Base-by-base conservation (phyloP, 169 alveolate genomes). In the Plasmodium coatneyi region DNA sequence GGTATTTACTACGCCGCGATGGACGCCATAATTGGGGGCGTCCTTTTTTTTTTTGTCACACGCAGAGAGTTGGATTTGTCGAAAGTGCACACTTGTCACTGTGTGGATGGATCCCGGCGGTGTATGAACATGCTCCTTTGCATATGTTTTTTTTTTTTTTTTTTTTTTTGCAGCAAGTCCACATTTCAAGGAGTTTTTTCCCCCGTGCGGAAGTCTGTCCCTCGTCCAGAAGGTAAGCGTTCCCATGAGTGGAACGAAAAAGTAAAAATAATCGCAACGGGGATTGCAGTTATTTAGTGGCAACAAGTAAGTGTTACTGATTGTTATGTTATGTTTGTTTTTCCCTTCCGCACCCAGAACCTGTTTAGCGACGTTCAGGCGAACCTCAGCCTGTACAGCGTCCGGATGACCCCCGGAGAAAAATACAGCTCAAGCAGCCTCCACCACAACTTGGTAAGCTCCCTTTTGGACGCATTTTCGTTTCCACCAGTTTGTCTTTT, bases 401-500 rank as follows among this genome's bases (percentile, higher is more conserved):
- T 84, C 49, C 34, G 74, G 25, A 84, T 84, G 19, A 32, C 10
- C 5, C 82, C 84, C 19, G 5, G 41, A 39, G 84, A 72, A 66
- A 19, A 30, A 34, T 74, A 32, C 66, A 46, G 46, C 7, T 71
- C 83, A 9, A 9, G 39, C 66, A 84, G 84, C 25, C 41, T 71
- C 66, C 41, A 84, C 30, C 78, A 49, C 22, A 46, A 41, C 22
- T 84, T 84, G 81, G 92, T 84, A 84, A 49, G 39, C 36, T 66
- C 14, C 41, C 30, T 22, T 22, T 66, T 5, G 19, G n/a, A 66
- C n/a, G 30, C 14, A 19, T 9, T 5, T 66, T 22, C 0, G 0
- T 66, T 10, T 22, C 76, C 76, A 66, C 76, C 25, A 25, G 19
- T 66, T 66, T 66, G 36, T 22, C 36, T 16, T 66, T 66, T 22